These are phyloP conservation scores for Populus hybrid DNA, from an alignment of 441 rosid genomes.

Conservation along the genomic window DNA sequence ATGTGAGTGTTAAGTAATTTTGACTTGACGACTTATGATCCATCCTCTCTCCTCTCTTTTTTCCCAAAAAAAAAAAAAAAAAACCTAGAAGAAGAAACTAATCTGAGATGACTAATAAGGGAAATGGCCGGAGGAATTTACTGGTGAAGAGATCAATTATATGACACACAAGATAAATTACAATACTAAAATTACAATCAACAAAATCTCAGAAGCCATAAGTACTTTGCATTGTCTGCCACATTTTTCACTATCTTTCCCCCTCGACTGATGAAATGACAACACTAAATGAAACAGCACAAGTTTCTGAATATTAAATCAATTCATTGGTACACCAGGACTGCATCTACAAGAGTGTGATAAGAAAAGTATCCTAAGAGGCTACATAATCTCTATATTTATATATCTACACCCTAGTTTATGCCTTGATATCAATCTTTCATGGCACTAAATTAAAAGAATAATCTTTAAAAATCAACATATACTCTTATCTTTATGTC, in stretches of 20 bases:
- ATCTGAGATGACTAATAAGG: constrained; percentile 18
- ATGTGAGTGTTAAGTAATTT: background rate
- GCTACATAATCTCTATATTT: no score
- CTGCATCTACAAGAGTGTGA: background rate
- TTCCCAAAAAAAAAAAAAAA: background rate
- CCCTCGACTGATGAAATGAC: constrained; percentile 30
- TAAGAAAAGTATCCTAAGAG: no score
- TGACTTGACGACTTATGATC: background rate
- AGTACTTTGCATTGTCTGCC: constrained; percentile 32
- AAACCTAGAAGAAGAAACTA: background rate
- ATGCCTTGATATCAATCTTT: background rate
- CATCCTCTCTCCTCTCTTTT: background rate
- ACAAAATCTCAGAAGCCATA: background rate
- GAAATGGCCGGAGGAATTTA: constrained; percentile 16
- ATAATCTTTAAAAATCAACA: background rate
- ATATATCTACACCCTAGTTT: no score
- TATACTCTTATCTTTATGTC: background rate
- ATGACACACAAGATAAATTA: background rate
- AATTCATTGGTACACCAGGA: background rate
- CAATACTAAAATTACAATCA: background rate
- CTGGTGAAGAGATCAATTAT: background rate
- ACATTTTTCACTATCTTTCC: constrained; percentile 15
- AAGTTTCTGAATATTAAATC: background rate
- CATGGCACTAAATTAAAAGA: background rate
- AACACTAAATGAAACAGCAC: constrained; percentile 22